Evolutionary conservation across 106 monocot genomes (phyloP).

Genomic region (Allium fistulosum): DNA sequence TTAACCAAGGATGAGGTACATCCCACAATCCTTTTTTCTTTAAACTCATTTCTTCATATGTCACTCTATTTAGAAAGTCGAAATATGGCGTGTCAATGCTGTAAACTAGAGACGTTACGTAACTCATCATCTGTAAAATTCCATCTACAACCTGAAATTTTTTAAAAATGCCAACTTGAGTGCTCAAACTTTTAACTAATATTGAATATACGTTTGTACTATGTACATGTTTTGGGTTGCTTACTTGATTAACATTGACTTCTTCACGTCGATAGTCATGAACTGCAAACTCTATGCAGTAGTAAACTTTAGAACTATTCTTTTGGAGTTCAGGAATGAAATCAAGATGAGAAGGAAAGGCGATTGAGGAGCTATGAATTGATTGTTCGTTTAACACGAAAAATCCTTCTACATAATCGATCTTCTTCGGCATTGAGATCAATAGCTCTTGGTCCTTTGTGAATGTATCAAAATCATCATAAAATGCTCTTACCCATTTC

Average conservation of each 20-base stretch:
- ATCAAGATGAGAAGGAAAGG: constrained; percentile 36
- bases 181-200: too few relatives aligned
- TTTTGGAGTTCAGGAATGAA: constrained; percentile 23
- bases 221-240: background rate
- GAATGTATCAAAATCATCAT: constrained; percentile 38
- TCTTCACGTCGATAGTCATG: constrained; percentile 18
- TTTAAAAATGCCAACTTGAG: too few relatives aligned
- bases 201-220: too few relatives aligned
- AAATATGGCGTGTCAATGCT: constrained; percentile 55
- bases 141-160: constrained; percentile 25
- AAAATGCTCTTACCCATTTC: constrained; percentile 42
- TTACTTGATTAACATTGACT: constrained; percentile 19
- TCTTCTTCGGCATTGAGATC: constrained; percentile 36
- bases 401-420: constrained; percentile 66
- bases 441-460: constrained; percentile 45
- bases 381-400: constrained; percentile 44
- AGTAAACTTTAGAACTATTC: constrained; percentile 22
- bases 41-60: constrained; percentile 50
- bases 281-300: constrained; percentile 58
- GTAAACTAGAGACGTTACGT: constrained; percentile 25
- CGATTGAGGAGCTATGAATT: constrained; percentile 35
- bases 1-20: constrained; percentile 85
- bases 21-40: constrained; percentile 61
- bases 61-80: constrained; percentile 77
- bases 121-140: constrained; percentile 19